Base-by-base conservation (phyloP, 2,329 filamentous ascomycete species). In the Drechslerella coelobrocha region DNA sequence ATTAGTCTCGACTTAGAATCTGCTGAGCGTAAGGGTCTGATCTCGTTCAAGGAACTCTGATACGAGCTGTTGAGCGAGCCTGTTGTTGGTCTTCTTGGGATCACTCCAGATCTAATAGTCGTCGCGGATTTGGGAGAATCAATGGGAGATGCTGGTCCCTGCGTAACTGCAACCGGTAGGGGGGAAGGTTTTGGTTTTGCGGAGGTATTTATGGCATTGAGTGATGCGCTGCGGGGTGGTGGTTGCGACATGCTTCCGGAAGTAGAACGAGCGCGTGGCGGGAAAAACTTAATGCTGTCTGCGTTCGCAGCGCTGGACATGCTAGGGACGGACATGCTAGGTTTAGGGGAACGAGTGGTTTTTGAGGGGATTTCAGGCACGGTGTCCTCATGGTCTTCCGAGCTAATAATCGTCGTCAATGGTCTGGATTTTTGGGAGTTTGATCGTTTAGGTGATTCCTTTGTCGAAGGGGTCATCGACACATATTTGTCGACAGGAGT, bases 1-100 rank as follows among this genome's bases (percentile, higher is more conserved):
- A 85, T 85, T 50, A 81, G 81, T 63, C 62, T 72, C 10, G 53
- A 41, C 19, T 34, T 65, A 17, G 66, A 65, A 12, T 47, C 24
- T n/a, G 54, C 59, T 2, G 53, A 60, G 24, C 53, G 53, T 29
- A 72, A 51, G 2, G 59, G 39, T 23, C 59, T 47, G 9, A 65
- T 60, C 17, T 72, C 66, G 43, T 5, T 9, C 6, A 17, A 8
- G 19, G 41, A 19, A 10, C n/a, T 17, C 4, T 19, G 19, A 21
- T 45, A 45, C 5, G 41, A 45, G 41, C 41, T 45, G 17, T 69
- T 43, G 6, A 62, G 21, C 2, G 65, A 69, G 17, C 51, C 43
- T 47, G 52, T 47, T n/a, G 51, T 56, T 2, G 68, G 60, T 57
- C 68, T 47, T 62, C 59, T 43, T 27, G 60, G 66, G 7, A 72